phyloP scores from a whole-genome alignment of 2,329 filamentous ascomycete genomes.

The Pseudogymnoascus pannorum region DNA sequence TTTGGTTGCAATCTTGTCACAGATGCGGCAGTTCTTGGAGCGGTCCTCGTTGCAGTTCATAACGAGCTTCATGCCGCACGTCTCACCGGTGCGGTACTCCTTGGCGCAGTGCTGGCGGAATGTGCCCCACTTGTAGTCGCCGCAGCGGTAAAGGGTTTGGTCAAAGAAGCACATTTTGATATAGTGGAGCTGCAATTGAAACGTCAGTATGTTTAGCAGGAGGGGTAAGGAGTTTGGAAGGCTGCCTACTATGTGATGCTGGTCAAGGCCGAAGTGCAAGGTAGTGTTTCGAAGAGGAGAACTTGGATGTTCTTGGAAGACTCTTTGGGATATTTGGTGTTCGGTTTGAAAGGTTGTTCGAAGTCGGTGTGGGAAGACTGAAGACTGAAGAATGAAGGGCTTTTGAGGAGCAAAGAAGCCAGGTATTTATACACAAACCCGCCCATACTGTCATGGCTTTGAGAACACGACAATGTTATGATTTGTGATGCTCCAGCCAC shows the following conservation, averaged over 20 bases:
- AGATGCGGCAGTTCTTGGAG: constrained; percentile 67
- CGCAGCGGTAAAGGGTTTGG: constrained; percentile 75
- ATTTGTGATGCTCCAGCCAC: not conserved
- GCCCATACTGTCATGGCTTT: not conserved
- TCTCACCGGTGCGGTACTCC: constrained; percentile 93
- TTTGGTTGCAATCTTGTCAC: constrained; percentile 85
- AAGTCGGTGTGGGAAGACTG: constrained; percentile 13
- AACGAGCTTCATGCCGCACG: constrained; percentile 87
- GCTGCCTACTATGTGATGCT: constrained; percentile 16
- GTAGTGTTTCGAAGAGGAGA: constrained; percentile 12
- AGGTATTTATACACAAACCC: constrained; percentile 9
- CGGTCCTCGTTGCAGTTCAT: constrained; percentile 60
- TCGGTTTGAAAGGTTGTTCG: constrained; percentile 16
- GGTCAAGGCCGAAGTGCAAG: constrained; percentile 13
- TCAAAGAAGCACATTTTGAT: constrained; percentile 91
- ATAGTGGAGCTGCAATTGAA: constrained; percentile 9
- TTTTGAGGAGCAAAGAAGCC: not conserved
- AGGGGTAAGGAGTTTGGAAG: constrained; percentile 17
- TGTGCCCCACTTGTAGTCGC: constrained; percentile 90
- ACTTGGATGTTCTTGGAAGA: constrained; percentile 15
- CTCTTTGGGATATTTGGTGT: constrained; percentile 11
- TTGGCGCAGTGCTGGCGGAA: constrained; percentile 90
- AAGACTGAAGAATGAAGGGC: constrained; percentile 6
- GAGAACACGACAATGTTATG: constrained; percentile 3
- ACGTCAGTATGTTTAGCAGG: constrained; percentile 11